Conservation (phyloP, 306 rosid genomes). For the Vachellia pachyceras region DNA sequence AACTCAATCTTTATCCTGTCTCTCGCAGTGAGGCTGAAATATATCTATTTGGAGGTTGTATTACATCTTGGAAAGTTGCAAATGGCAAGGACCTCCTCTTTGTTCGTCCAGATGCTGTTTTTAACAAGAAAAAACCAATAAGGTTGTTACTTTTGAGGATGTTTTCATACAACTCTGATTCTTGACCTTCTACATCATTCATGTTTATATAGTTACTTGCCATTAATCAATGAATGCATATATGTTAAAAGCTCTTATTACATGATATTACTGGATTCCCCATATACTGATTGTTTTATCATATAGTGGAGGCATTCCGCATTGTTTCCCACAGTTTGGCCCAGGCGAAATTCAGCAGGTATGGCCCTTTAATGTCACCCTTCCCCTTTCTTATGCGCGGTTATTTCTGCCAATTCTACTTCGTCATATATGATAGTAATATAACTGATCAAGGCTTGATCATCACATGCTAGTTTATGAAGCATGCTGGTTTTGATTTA, state of each 20-base stretch:
- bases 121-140: slow-evolving; percentile 86
- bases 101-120: slow-evolving; percentile 93
- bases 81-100: slow-evolving; percentile 85
- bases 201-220: background rate
- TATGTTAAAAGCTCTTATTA: slow-evolving; percentile 14
- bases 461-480: slow-evolving; percentile 1
- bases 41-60: slow-evolving; percentile 80
- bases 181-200: background rate
- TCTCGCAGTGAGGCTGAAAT: slow-evolving; percentile 83
- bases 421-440: background rate
- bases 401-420: background rate
- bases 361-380: slow-evolving; percentile 1
- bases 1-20: slow-evolving; percentile 24
- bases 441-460: slow-evolving; percentile 11
- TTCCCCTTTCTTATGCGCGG: background rate
- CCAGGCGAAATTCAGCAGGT: slow-evolving; percentile 96
- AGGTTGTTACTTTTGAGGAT: slow-evolving; percentile 53
- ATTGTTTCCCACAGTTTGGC: slow-evolving; percentile 99
- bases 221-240: background rate
- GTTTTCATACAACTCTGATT: slow-evolving; percentile 2
- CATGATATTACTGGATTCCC: slow-evolving; percentile 12
- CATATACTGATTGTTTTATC: slow-evolving; percentile 48
- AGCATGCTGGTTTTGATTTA: background rate
- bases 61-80: slow-evolving; percentile 88
- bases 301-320: slow-evolving; percentile 91